phyloP scores from a whole-genome alignment of 352 stramenopile genomes.

The Poterioochromonas sp. region DNA sequence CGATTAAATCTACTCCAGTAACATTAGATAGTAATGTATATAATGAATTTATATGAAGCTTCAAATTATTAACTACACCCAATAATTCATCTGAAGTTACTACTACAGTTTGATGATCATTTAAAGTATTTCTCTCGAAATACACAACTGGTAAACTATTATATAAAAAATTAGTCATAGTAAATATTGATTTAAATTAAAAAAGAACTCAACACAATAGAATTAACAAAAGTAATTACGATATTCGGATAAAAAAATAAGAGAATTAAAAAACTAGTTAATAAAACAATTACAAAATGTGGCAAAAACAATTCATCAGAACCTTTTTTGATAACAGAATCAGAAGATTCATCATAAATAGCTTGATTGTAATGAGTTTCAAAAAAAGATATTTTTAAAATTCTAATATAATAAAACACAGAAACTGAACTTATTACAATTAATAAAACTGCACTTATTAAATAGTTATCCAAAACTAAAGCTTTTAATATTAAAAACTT shows the following conservation, averaged over 20 bases:
- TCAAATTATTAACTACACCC: slow-evolving; percentile 6
- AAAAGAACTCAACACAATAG: slow-evolving; percentile 31
- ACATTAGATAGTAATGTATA: slow-evolving; percentile 37
- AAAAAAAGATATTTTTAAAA: slow-evolving; percentile 48
- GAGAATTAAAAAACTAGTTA: slow-evolving; percentile 38
- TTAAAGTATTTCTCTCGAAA: slow-evolving; percentile 51
- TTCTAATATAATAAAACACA: slow-evolving; percentile 40
- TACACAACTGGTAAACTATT: slow-evolving; percentile 40
- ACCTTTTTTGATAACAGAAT: slow-evolving; percentile 50
- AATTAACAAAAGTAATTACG: slow-evolving; percentile 31
- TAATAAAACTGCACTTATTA: slow-evolving; percentile 17
- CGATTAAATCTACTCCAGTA: slow-evolving; percentile 51
- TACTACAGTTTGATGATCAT: slow-evolving; percentile 45
- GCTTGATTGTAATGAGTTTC: slow-evolving; percentile 52
- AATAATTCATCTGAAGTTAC: slow-evolving; percentile 41
- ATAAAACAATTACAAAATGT: slow-evolving; percentile 47
- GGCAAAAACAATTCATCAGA: slow-evolving; percentile 45
- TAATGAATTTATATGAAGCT: slow-evolving; percentile 26
- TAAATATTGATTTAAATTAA: slow-evolving; percentile 33
- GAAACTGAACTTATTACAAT: slow-evolving; percentile 29
- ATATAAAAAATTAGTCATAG: slow-evolving; percentile 32
- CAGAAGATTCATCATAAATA: slow-evolving; percentile 49
- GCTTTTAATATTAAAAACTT: slow-evolving; percentile 27
- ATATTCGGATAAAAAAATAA: slow-evolving; percentile 27
- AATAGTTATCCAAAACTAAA: slow-evolving; percentile 1